A percentile compares a stretch with the other conserved stretches of the same genome.
These are phyloP conservation scores for Raffaelea ambrosiae DNA, from an alignment of 2,329 filamentous ascomycete genomes.

Conservation along the genomic window DNA sequence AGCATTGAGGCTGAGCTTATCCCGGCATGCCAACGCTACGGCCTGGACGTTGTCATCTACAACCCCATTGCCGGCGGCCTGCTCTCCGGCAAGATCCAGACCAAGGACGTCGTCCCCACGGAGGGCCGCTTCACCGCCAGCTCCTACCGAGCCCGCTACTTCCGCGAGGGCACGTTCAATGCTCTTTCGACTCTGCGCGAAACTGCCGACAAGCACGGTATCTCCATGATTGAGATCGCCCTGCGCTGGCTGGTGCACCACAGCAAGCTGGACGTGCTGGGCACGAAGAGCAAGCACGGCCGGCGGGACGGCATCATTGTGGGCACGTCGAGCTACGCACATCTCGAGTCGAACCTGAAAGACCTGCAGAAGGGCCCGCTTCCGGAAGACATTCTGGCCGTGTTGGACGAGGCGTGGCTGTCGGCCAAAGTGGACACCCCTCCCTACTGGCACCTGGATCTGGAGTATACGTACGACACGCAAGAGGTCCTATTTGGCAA, in stretches of 20 bases:
- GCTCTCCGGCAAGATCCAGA: conserved; percentile 51
- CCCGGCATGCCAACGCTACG: conserved; percentile 56
- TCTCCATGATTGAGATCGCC: conserved; percentile 59
- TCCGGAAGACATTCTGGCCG: conserved; percentile 66
- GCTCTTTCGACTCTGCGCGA: conserved; percentile 56
- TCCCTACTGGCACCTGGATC: conserved; percentile 49
- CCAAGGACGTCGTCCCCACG: conserved; percentile 29
- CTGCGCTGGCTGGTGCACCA: conserved; percentile 64
- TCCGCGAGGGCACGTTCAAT: conserved; percentile 46
- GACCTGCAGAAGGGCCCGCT: conserved; percentile 61
- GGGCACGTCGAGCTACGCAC: conserved; percentile 47
- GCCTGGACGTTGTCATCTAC: conserved; percentile 60
- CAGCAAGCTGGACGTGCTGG: conserved; percentile 36
- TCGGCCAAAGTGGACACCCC: conserved; percentile 49
- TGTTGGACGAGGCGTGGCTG: conserved; percentile 68
- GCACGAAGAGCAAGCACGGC: neutral
- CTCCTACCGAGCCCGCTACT: conserved; percentile 48
- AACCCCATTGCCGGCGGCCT: conserved; percentile 66
- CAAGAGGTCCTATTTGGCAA: conserved; percentile 47
- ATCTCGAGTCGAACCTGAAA: conserved; percentile 49
- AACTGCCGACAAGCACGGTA: conserved; percentile 52
- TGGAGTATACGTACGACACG: conserved; percentile 61
- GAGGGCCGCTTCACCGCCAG: conserved; percentile 62
- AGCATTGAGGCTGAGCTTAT: conserved; percentile 56
- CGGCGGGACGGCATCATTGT: conserved; percentile 47